Conservation (phyloP, 1,139 yeast species). For the Williopsis jadinii region DNA sequence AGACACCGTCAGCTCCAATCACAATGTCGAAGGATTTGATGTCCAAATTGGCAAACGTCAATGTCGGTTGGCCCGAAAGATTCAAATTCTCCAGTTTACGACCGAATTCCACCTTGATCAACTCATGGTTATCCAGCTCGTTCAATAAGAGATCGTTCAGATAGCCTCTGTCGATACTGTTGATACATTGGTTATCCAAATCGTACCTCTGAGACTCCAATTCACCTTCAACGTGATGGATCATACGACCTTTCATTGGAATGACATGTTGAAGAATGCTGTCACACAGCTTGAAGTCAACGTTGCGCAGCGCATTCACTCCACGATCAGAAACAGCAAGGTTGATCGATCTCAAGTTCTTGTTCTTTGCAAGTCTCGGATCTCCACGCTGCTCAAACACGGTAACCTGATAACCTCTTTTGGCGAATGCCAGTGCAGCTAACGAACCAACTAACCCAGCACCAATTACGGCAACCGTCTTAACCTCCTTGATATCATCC, state of each 20-base stretch:
- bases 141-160: slow-evolving; percentile 60
- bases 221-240: slow-evolving; percentile 47
- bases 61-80: slow-evolving; percentile 22
- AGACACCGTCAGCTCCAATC: slow-evolving; percentile 86
- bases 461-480: slow-evolving; percentile 49
- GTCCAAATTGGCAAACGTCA: slow-evolving; percentile 22
- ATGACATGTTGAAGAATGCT: slow-evolving; percentile 54
- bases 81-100: slow-evolving; percentile 45
- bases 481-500: not conserved
- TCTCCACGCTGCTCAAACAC: slow-evolving; percentile 53
- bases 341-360: slow-evolving; percentile 64
- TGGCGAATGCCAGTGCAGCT: slow-evolving; percentile 73
- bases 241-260: slow-evolving; percentile 89
- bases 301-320: slow-evolving; percentile 55
- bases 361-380: slow-evolving; percentile 22
- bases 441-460: slow-evolving; percentile 90
- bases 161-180: slow-evolving; percentile 73
- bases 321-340: slow-evolving; percentile 86
- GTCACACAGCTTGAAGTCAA: slow-evolving; percentile 52
- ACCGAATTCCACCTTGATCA: slow-evolving; percentile 45
- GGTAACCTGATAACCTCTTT: slow-evolving; percentile 67
- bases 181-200: slow-evolving; percentile 66
- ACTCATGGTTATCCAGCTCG: slow-evolving; percentile 38
- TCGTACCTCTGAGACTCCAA: slow-evolving; percentile 74
- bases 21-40: slow-evolving; percentile 43